Conservation (phyloP, 495 filamentous ascomycete genomes). For the Aspergillus indologenus region DNA sequence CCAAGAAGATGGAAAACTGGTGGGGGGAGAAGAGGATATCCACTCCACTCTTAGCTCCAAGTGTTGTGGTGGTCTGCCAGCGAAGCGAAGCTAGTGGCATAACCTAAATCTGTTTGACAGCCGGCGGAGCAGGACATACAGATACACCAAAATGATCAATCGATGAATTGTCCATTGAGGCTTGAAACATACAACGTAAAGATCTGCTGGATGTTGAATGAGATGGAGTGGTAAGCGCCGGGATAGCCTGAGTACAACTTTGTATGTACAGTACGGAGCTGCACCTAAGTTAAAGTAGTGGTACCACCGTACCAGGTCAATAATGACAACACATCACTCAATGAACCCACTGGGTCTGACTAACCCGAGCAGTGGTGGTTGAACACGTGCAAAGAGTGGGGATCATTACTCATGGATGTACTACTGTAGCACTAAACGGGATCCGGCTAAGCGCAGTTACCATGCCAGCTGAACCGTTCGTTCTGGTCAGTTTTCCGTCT, state of each 20-base stretch:
- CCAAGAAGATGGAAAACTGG: neutral
- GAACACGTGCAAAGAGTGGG: conserved; percentile 10
- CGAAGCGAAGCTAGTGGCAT: neutral
- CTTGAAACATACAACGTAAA: no score
- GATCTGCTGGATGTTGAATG: neutral
- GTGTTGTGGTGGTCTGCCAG: neutral
- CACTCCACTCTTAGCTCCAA: neutral
- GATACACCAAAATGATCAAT: no score
- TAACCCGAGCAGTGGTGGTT: conserved; percentile 3
- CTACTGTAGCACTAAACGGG: neutral
- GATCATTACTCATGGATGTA: neutral
- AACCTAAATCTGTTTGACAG: neutral
- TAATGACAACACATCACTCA: no score
- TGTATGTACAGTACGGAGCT: no score
- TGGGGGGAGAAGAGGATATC: neutral
- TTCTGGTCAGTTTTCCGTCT: neutral
- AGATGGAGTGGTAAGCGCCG: neutral
- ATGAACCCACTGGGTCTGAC: neutral
- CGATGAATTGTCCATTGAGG: no score
- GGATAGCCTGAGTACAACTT: no score
- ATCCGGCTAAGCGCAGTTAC: neutral
- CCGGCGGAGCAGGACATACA: neutral
- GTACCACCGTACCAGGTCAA: no score
- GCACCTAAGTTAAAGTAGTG: no score
- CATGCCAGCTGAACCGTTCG: neutral